These are phyloP conservation scores for Raffaelea ambrosiae DNA, from an alignment of 2,329 filamentous ascomycete species.

Conservation along the genomic window DNA sequence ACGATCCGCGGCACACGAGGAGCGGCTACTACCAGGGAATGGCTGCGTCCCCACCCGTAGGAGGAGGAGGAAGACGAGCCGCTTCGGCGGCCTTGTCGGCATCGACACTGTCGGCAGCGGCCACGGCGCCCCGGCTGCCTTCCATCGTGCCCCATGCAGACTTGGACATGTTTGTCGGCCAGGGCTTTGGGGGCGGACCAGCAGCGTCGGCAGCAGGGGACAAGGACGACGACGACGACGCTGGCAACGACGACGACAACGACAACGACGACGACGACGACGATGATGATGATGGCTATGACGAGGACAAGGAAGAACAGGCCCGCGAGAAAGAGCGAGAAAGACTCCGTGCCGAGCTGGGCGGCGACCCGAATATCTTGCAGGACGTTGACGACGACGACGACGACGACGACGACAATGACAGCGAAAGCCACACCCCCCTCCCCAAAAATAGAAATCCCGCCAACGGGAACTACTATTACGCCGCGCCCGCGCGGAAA, in stretches of 20 bases:
- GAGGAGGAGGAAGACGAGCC: too few species aligned
- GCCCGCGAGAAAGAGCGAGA: slow-evolving; percentile 7
- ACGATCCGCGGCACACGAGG: slow-evolving; percentile 8
- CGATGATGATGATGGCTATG: slow-evolving; percentile 15
- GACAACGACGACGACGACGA: slow-evolving; percentile 27
- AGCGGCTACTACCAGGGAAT: too few species aligned
- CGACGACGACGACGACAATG: not conserved
- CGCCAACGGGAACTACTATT: not conserved
- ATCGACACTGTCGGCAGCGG: not conserved
- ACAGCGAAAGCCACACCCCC: not conserved
- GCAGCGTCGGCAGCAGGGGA: too few species aligned
- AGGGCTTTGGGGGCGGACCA: too few species aligned
- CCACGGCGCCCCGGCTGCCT: not conserved
- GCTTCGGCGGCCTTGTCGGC: too few species aligned
- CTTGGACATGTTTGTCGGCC: too few species aligned
- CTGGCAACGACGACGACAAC: not conserved
- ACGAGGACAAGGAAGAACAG: slow-evolving; percentile 8
- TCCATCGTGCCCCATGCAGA: too few species aligned
- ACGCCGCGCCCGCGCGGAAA: too few species aligned
- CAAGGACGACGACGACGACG: too few species aligned
- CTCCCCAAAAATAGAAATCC: not conserved
- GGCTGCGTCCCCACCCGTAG: too few species aligned
- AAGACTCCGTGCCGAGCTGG: slow-evolving; percentile 10
- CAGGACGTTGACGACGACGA: slow-evolving; percentile 1
- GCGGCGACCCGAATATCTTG: slow-evolving; percentile 10